phyloP scores from a whole-genome alignment of 176 grass and related monocot species.

The Carex littledalei region DNA sequence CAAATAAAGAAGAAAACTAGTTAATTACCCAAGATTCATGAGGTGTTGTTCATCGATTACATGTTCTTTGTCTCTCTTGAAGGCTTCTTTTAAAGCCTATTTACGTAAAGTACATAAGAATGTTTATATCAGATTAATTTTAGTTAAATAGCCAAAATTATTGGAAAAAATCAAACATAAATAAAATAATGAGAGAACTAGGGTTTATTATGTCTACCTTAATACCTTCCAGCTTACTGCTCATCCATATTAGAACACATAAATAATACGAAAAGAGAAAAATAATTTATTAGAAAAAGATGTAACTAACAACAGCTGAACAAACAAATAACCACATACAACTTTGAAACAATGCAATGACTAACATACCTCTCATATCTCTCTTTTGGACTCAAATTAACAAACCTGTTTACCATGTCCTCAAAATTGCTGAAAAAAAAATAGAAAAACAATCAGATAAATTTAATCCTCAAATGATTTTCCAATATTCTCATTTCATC shows the following conservation, averaged over 20 bases:
- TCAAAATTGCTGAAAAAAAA: background rate
- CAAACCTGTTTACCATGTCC: background rate
- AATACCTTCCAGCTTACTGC: background rate
- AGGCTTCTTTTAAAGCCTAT: background rate
- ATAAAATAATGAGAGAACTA: too few species aligned
- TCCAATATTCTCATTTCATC: background rate
- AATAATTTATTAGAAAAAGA: background rate
- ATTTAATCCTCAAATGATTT: background rate
- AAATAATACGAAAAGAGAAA: background rate
- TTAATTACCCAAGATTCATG: background rate
- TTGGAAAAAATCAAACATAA: too few species aligned
- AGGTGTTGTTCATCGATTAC: background rate
- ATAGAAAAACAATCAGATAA: background rate
- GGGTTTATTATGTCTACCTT: too few species aligned
- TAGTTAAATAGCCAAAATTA: too few species aligned
- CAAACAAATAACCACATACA: too few species aligned
- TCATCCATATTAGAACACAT: background rate
- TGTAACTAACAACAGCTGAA: too few species aligned
- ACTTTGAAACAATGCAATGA: background rate
- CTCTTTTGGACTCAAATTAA: background rate
- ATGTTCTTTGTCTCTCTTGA: background rate
- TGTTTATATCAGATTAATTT: too few species aligned
- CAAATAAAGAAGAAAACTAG: background rate
- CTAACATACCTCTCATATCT: background rate
- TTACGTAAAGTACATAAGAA: background rate